Percentiles rank a stretch among this genome's conserved stretches.
Conservation (phyloP, 1,284 basidiomycete genomes). For the Puccinia triticina region DNA sequence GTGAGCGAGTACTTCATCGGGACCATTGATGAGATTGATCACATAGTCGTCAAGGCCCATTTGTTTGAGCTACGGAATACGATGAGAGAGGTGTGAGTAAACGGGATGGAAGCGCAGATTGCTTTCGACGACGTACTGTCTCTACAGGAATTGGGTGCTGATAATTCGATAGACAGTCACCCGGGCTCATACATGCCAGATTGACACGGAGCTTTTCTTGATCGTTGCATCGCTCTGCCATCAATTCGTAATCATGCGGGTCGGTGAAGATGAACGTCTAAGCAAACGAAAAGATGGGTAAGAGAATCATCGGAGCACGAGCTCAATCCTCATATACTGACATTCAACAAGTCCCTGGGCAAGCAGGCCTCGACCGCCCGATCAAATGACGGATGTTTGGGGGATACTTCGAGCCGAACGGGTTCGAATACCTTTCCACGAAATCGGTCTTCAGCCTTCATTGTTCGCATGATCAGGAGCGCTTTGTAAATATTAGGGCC, state of each 20-base stretch:
- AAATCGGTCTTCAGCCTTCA: conserved; percentile 38
- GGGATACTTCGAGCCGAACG: conserved; percentile 28
- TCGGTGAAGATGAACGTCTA: conserved; percentile 50
- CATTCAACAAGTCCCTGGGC: conserved; percentile 34
- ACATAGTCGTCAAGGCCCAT: conserved; percentile 48
- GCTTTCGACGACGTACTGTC: conserved; percentile 14
- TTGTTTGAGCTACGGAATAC: conserved; percentile 15
- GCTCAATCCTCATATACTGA: conserved; percentile 14
- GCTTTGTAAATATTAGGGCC: conserved; percentile 17
- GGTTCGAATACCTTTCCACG: conserved; percentile 47
- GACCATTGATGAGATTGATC: conserved; percentile 44
- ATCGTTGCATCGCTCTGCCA: conserved; percentile 42
- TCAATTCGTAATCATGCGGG: conserved; percentile 48
- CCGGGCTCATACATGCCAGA: conserved; percentile 42
- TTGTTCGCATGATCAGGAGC: conserved; percentile 24
- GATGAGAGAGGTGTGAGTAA: not conserved
- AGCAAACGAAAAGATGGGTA: not conserved
- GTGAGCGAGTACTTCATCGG: conserved; percentile 44
- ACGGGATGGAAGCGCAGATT: not conserved
- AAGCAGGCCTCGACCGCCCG: conserved; percentile 40
- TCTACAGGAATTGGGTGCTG: conserved; percentile 21
- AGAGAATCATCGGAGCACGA: not conserved
- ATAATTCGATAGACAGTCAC: conserved; percentile 32
- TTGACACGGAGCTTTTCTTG: conserved; percentile 37
- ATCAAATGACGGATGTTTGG: conserved; percentile 29